Base-by-base conservation (phyloP, 2,329 filamentous ascomycete genomes). In the Epichloe gansuensis region DNA sequence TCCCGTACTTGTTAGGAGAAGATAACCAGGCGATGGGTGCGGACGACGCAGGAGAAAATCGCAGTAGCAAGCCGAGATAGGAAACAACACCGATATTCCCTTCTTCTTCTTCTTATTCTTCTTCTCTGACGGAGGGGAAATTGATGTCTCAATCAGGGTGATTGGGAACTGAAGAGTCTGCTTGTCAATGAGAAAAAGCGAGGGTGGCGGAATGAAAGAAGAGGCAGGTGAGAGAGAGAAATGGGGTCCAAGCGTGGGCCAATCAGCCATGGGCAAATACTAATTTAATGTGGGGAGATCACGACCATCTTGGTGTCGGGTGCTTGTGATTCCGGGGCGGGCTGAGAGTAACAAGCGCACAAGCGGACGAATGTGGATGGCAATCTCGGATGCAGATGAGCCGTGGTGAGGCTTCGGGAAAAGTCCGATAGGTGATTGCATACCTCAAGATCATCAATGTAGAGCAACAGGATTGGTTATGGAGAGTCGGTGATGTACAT, bases 231-330 rank as follows among this genome's bases (percentile, higher is more conserved):
- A 28, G 42, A 17, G 23, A 15, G 9, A 43, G 13, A 11, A 23
- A 17, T 11, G 3, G 9, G 41, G 15, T 21, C 17, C 41, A 43
- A 17, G n/a, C 37, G 51, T 54, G 45, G 23, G 46, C 63, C 62
- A 66, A 65, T 65, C 56, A 60, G 44, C 48, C 51, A 52, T n/a
- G 54, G 50, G 42, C 50, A 50, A 60, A 65, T 65, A 53, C 58
- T 52, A 65, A 65, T 65, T 58, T 52, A 65, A 65, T 65, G 56
- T 49, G 46, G 51, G 21, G 42, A 44, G 39, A 48, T 11, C 12
- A 25, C 3, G 34, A 31, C 13, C 43, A 34, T 15, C 13, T 25
- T 46, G 43, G 34, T 37, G 21, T 13, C 39, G 38, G 48, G 15
- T 43, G 48, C 25, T 50, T 15, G 48, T 35, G 38, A 43, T 49